Base-by-base conservation (phyloP, 257 asterid species). In the Cruciata laevipes region DNA sequence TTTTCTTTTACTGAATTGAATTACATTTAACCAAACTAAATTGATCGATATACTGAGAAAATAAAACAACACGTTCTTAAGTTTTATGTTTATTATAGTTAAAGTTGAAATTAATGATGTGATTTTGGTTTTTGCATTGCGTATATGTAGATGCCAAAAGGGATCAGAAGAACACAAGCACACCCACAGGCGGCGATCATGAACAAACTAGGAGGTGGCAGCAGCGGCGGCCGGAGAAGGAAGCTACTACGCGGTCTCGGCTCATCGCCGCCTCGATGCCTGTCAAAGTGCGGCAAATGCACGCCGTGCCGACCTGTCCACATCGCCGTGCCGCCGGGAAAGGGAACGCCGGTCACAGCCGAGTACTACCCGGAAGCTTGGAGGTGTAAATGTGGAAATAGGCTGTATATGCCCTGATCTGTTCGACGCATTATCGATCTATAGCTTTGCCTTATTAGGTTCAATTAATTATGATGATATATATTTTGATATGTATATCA, bases 261-360 rank as follows among this genome's bases (percentile, higher is more conserved):
- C 1, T 85, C 91, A 6, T 81, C 75, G 2, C 95, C 91, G 1
- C 95, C 91, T 6, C 83, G 82, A 27, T 87, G 95, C 74, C 55
- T 14, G 3, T 78, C 82, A 7, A 85, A 80, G 71, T 85, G 91
- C 55, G 84, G 85, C 21, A 40, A 69, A n/a, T 87, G 95, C 76
- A 77, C 68, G 8, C 95, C 91, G 17, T 87, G 95, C 68, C 71
- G 40, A 47, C 86, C 95, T 17, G 85, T 83, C 51, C 95, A 73
- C 3, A 82, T 87, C 71, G 70, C 87, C 10, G 89, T 85, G 74
- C 89, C 85, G 3, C 85, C 89, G 6, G 51, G 18, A 42, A 42
- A 18, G 0, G 86, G 91, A 14, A 78, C 73, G 4, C 83, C 86
- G 27, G 91, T 85, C 55, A 76, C 91, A 1, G 74, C 82, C 1